phyloP scores from a whole-genome alignment of 192 early-diverging fungal genomes.

The Allomyces macrogynus region DNA sequence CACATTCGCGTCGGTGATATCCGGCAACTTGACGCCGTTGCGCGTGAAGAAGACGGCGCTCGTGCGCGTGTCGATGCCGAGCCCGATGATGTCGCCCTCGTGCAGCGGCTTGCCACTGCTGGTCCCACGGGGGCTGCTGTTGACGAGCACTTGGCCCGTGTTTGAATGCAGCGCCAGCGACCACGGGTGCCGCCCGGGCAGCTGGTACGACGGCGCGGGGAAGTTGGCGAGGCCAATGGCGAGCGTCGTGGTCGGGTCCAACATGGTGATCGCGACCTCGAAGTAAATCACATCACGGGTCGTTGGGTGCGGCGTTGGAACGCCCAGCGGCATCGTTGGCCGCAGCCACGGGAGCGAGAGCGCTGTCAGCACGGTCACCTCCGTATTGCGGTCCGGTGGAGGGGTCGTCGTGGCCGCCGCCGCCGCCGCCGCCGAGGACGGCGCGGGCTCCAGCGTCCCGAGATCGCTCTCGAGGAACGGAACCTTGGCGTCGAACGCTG shows the following conservation, averaged over 20 bases:
- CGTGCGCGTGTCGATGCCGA: constrained; percentile 9
- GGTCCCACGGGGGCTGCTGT: constrained; percentile 9
- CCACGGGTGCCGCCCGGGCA: constrained; percentile 22
- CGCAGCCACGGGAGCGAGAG: too few species aligned
- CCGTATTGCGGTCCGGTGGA: too few species aligned
- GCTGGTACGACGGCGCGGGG: constrained; percentile 18
- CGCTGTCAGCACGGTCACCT: too few species aligned
- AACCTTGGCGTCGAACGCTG: too few species aligned
- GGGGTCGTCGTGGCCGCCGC: too few species aligned
- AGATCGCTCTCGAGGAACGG: too few species aligned
- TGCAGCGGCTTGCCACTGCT: constrained; percentile 1
- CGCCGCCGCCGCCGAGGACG: too few species aligned
- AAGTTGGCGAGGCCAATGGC: constrained; percentile 15
- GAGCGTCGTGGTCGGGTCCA: constrained; percentile 1
- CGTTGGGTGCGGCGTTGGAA: neutral
- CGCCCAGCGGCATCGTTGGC: too few species aligned
- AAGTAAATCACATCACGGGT: neutral
- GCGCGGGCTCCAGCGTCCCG: too few species aligned
- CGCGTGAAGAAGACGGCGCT: constrained; percentile 9
- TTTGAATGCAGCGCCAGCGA: constrained; percentile 20
- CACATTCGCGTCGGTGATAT: neutral
- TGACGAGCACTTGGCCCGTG: constrained; percentile 18
- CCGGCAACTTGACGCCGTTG: constrained; percentile 1
- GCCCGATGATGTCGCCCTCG: constrained; percentile 14
- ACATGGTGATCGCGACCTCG: neutral